Base-by-base conservation (phyloP, 225 moss, liverwort and hornwort genomes). In the Lunularia cruciata region DNA sequence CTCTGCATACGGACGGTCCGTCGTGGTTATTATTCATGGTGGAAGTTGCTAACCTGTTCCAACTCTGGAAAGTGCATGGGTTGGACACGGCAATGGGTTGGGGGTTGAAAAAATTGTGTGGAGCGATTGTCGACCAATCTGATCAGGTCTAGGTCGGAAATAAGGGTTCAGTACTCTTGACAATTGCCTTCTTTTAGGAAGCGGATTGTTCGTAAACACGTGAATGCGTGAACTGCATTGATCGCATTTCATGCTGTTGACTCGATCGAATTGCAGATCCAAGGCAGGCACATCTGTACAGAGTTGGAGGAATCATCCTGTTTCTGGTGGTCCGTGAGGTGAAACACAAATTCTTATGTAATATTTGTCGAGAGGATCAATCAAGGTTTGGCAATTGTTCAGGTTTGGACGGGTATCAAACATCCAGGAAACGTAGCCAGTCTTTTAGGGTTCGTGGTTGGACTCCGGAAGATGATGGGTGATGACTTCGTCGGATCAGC, bases 391-490 rank as follows among this genome's bases (percentile, higher is more conserved):
- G 27, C 23, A 42, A 45, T 40, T 64, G 63, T 15, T 19, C 19
- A 43, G 25, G 6, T 45, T 25, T 64, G 40, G 1, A 40, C 60
- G 19, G 63, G 42, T 43, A 15, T 13, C 12, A 9, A 2, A 15
- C 20, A 14, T 8, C 52, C 23, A 3, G 20, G 8, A 20, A 52
- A 25, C 20, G 23, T 2, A 16, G 52, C 8, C 6, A 15, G 47
- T 3, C 18, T 19, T 47, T 56, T 69, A 69, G 69, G 73, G 54
- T 33, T 45, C 42, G 20, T 65, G 14, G 30, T 27, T 19, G 45
- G 45, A 70, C 19, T 40, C 60, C 8, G 8, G 14, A 36, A 67
- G 71, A 79, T 75, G 75, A 73, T 23, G 53, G 65, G 38, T 57
- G 4, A 70, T 54, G 47, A 47, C 40, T 52, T 48, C 15, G 8